Percentiles rank a stretch among this genome's conserved stretches.
These are phyloP conservation scores for Xylaria polymorpha DNA, from an alignment of 2,329 filamentous ascomycete genomes.

Conservation along the genomic window DNA sequence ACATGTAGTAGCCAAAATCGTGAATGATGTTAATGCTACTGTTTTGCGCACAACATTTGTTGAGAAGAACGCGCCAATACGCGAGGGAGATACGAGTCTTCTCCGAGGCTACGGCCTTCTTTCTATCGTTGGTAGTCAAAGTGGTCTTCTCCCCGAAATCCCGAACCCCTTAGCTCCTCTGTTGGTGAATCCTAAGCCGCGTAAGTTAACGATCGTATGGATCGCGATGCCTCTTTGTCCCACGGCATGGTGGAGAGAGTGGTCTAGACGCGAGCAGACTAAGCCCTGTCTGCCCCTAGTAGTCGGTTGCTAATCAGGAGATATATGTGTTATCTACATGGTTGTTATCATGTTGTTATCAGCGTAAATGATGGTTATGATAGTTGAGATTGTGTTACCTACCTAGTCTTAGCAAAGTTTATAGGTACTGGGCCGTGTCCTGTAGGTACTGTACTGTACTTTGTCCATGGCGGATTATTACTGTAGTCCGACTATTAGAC, in stretches of 20 bases:
- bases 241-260: background rate
- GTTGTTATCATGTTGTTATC: background rate
- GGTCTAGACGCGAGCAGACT: background rate
- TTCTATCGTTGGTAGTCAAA: background rate
- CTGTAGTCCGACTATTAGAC: background rate
- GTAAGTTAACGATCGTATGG: background rate
- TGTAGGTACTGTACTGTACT: background rate
- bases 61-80: background rate
- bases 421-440: no score
- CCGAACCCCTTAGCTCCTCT: background rate
- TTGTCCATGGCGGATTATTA: background rate
- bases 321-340: background rate
- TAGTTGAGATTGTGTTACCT: background rate
- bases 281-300: background rate
- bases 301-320: background rate
- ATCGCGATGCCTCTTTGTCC: background rate
- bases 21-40: background rate
- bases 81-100: constrained; percentile 4
- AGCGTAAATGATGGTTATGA: background rate
- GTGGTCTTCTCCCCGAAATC: background rate
- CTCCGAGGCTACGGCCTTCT: background rate
- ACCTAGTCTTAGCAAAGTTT: background rate
- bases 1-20: background rate
- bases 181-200: background rate
- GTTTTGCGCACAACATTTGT: background rate